Conservation (phyloP, 2,329 filamentous ascomycete species). For the Atkinsonella hypoxylon region DNA sequence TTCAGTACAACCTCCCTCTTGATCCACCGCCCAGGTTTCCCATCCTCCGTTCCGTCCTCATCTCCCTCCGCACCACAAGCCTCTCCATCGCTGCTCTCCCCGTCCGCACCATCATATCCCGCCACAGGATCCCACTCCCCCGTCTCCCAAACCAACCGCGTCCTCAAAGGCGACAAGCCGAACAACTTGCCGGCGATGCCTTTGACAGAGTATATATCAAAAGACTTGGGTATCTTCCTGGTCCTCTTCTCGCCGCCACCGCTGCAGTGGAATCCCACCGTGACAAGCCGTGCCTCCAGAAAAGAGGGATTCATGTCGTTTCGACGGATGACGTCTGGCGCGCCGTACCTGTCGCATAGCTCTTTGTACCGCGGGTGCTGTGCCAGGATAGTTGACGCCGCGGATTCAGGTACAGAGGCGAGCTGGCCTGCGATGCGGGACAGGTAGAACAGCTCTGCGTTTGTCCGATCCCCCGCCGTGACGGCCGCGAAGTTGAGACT, state of each 20-base stretch:
- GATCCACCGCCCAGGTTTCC: conserved; percentile 48
- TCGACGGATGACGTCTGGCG: conserved; percentile 49
- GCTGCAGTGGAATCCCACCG: conserved; percentile 42
- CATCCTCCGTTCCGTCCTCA: not conserved
- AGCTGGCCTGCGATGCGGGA: conserved; percentile 71
- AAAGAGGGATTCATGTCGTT: conserved; percentile 61
- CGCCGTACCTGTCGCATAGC: conserved; percentile 66
- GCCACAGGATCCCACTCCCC: conserved; percentile 78
- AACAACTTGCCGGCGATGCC: conserved; percentile 67
- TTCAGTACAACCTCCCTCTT: conserved; percentile 69
- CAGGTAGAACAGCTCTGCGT: conserved; percentile 91
- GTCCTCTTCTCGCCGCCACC: conserved; percentile 17
- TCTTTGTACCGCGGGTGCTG: conserved; percentile 61
- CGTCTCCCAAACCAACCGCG: conserved; percentile 75
- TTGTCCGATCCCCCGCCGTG: conserved; percentile 60
- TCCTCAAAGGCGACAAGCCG: conserved; percentile 45
- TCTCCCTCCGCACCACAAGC: conserved; percentile 12
- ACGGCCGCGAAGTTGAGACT: conserved; percentile 65
- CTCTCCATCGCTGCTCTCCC: conserved; percentile 40
- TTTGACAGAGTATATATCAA: conserved; percentile 72
- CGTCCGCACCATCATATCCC: conserved; percentile 47
- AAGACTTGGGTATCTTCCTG: conserved; percentile 56
- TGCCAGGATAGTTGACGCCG: conserved; percentile 42
- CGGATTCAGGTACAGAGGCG: conserved; percentile 40
- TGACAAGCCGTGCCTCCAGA: conserved; percentile 65